phyloP scores from a whole-genome alignment of 2,329 filamentous ascomycete genomes.

The Helotiales sp. region DNA sequence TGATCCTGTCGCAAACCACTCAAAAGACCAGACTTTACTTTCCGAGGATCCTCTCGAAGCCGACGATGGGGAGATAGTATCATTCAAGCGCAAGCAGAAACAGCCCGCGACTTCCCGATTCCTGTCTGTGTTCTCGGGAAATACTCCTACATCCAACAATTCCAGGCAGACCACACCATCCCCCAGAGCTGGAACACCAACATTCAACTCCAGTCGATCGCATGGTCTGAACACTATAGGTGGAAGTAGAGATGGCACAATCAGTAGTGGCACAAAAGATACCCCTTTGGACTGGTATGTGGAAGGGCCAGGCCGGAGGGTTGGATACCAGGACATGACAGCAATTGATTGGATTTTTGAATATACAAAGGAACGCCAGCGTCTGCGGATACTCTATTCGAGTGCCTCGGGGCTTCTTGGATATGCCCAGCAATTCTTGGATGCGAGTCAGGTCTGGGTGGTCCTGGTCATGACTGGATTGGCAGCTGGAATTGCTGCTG shows the following conservation, averaged over 20 bases:
- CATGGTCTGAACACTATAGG: constrained; percentile 20
- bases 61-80: constrained; percentile 53
- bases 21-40: constrained; percentile 42
- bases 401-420: constrained; percentile 71
- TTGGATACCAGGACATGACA: constrained; percentile 93
- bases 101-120: constrained; percentile 25
- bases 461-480: constrained; percentile 84
- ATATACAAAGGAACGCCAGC: constrained; percentile 92
- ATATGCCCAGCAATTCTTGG: constrained; percentile 70
- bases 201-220: constrained; percentile 11
- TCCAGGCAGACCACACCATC: constrained; percentile 28
- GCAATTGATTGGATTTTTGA: constrained; percentile 99
- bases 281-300: constrained; percentile 77
- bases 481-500: constrained; percentile 80
- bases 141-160: too few species aligned
- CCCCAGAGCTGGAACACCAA: constrained; percentile 26
- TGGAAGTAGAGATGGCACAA: constrained; percentile 13
- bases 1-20: constrained; percentile 32
- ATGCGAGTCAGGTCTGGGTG: constrained; percentile 90
- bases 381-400: constrained; percentile 73
- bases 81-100: constrained; percentile 71
- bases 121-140: constrained; percentile 30
- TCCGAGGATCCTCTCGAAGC: constrained; percentile 56
- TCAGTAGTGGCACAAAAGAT: constrained; percentile 42
- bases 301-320: constrained; percentile 83